Base-by-base conservation (phyloP, 2,329 filamentous ascomycete genomes). In the Aspergillus pseudoterreus region DNA sequence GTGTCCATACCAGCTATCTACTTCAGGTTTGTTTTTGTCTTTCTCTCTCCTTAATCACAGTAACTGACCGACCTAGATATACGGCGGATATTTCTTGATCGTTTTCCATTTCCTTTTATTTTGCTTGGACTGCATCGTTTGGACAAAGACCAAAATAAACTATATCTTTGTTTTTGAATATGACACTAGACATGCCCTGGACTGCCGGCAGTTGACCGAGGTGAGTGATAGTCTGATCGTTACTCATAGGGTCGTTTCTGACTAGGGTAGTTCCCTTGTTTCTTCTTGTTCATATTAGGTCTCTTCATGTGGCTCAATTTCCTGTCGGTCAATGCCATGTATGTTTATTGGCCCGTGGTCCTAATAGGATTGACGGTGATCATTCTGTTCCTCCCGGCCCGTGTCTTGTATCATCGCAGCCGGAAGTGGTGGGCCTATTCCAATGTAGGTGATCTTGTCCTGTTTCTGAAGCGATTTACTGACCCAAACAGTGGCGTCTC, bases 151-250 rank as follows among this genome's bases (percentile, higher is more conserved):
- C 67, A 95, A 92, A 71, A 89, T 99, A 72, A 99, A 99, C 68
- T 97, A 97, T 68, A 83, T 87, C 49, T 96, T 96, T 70, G 90
- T 97, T 60, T 99, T 99, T 66, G 94, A 99, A 72, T 94, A 96
- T 65, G 92, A 97, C 75, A 85, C 86, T 49, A 81, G 92, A 52
- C 85, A 94, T 68, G 83, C 86, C 57, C 75, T 97, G 24, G 90
- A 97, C 70, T 99, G 92, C 91, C 85, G 89, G 60, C 85, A 96
- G 68, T 78, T 96, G 27, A 79, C 87, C 6, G 88, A 94, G 73
- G 81, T 83, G 66, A 61, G 73, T 4, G 6, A 6, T 11, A 22
- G n/a, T 36, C 3, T 8, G 42, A 32, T n/a, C 22, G 17, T 27
- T 11, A 6, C 14, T 11, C n/a, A 17, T 11, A 4, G 11, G 33